These are phyloP conservation scores for Sisymbrium irio DNA, from an alignment of 345 rosid genomes.

Conservation along the genomic window DNA sequence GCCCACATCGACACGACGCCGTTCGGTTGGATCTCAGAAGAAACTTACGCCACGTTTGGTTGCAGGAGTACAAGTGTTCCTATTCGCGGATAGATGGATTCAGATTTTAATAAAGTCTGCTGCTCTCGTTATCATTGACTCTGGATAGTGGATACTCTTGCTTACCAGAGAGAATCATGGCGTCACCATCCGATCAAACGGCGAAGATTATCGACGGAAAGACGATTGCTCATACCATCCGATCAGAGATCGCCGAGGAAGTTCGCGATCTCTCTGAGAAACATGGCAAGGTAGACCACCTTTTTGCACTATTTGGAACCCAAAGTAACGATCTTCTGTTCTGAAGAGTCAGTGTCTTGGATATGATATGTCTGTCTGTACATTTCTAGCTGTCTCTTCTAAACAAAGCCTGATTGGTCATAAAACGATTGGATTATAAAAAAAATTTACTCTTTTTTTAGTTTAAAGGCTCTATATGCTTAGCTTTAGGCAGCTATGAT, in stretches of 20 bases:
- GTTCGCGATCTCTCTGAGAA: constrained; percentile 57
- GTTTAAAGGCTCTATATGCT: neutral
- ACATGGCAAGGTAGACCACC: constrained; percentile 56
- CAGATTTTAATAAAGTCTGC: constrained; percentile 3
- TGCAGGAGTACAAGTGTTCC: constrained; percentile 2
- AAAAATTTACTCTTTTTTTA: neutral
- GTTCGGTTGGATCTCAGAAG: neutral
- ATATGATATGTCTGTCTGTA: neutral
- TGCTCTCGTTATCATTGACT: neutral
- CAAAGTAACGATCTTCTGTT: neutral
- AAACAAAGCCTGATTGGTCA: neutral
- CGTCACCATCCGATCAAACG: constrained; percentile 47
- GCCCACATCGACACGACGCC: neutral
- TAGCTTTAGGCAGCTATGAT: constrained; percentile 6
- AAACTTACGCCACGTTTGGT: constrained; percentile 18
- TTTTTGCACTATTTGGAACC: neutral
- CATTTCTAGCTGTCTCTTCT: neutral
- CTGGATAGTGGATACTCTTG: neutral
- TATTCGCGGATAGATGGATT: constrained; percentile 12
- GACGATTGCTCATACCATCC: constrained; percentile 68
- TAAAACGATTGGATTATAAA: neutral
- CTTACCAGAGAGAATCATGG: constrained; percentile 37
- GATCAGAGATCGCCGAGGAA: constrained; percentile 81
- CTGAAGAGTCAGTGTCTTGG: neutral
- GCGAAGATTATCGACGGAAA: constrained; percentile 76